Base-by-base conservation (phyloP, 768 basidiomycete species). In the Russula griseocarnosa region DNA sequence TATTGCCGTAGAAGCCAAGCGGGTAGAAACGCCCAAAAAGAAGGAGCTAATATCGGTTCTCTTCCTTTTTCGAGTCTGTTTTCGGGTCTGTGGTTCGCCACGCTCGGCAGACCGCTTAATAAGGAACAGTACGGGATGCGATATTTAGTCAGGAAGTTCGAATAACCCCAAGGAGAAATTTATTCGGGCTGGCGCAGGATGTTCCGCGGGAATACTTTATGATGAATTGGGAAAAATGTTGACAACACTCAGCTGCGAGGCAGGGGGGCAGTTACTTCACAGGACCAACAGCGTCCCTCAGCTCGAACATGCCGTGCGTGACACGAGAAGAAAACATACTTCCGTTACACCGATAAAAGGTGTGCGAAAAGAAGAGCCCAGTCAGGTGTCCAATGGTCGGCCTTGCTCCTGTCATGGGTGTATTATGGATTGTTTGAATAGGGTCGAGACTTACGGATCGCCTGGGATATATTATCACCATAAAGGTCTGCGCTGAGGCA, bases 271-370 rank as follows among this genome's bases (percentile, higher is more conserved):
- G 58, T 55, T 44, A 55, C 46, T 32, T 49, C 28, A 50, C 18
- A 32, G n/a, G 14, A 20, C 34, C n/a, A 47, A 22, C n/a, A 47
- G 36, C 30, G n/a, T 40, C 28, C 24, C 38, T 20, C 58, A 26
- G 36, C 46, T 50, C 46, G 44, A 55, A 50, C 58, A 30, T 36
- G 51, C n/a, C 30, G 46, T 55, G 52, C 32, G n/a, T 28, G 26
- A 53, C 44, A 34, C 16, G 13, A 52, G 13, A 38, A 22, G 7
- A 46, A 11, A 28, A 5, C 32, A 46, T 26, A 24, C 57, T 36
- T 46, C 44, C n/a, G 34, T 40, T 22, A 44, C 40, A 26, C n/a
- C 34, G 18, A 38, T 36, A 9, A 46, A 20, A 32, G n/a, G 14
- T 28, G 22, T 47, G 44, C 28, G 44, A 32, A 53, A 36, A 28